Conservation (phyloP, 495 filamentous ascomycete species). For the Aspergillus diversus region DNA sequence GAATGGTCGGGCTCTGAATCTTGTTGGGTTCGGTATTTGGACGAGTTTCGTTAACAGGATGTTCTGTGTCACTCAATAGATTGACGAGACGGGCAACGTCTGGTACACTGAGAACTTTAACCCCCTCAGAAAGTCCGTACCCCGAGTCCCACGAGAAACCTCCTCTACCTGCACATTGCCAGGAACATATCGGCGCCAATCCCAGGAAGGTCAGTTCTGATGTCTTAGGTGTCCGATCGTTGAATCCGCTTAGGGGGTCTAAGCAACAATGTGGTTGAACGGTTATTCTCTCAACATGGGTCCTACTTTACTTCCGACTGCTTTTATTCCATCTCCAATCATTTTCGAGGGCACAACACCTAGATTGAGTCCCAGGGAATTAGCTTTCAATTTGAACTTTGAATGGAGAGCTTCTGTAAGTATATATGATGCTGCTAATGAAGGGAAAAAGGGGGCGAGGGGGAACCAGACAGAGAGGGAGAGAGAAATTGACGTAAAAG, state of each 20-base stretch:
- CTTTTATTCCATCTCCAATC: too few species aligned
- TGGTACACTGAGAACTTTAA: neutral
- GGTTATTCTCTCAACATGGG: too few species aligned
- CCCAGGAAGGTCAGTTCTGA: neutral
- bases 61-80: constrained; percentile 14
- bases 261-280: too few species aligned
- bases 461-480: neutral
- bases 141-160: neutral
- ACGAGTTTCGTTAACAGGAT: constrained; percentile 5
- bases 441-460: neutral
- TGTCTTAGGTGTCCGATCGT: neutral
- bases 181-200: neutral
- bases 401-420: too few species aligned
- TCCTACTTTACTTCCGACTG: too few species aligned
- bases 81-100: neutral
- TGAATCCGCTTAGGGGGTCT: neutral
- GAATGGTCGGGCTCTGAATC: constrained; percentile 11
- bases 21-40: constrained; percentile 13
- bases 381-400: too few species aligned
- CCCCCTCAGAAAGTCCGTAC: neutral
- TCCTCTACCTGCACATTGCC: neutral
- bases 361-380: too few species aligned
- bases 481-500: neutral
- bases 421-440: too few species aligned
- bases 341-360: too few species aligned